phyloP scores from a whole-genome alignment of 352 stramenopile genomes.

The Phytopythium delawarense region DNA sequence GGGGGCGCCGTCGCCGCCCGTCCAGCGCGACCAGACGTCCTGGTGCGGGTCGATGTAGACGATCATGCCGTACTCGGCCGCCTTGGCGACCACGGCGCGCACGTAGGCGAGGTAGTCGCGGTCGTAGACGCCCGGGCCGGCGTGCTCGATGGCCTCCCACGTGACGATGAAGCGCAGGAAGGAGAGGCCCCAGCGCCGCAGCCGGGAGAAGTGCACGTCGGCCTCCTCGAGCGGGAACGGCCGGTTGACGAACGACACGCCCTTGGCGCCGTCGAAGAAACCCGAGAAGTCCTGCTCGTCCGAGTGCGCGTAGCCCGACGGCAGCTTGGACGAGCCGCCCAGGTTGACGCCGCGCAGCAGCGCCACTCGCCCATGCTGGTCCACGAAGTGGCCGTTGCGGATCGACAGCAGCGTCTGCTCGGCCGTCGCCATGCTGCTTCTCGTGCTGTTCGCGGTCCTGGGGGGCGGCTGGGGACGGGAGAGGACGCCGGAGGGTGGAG shows the following conservation, averaged over 20 bases:
- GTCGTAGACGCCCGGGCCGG: constrained; percentile 69
- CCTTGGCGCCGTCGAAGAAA: constrained; percentile 49
- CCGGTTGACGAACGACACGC: constrained; percentile 67
- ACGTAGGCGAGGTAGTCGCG: constrained; percentile 70
- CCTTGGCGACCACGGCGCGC: constrained; percentile 42
- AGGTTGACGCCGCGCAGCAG: constrained; percentile 88
- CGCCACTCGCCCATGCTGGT: constrained; percentile 63
- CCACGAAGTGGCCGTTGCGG: constrained; percentile 76
- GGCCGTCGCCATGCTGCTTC: constrained; percentile 14
- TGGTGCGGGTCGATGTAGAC: constrained; percentile 87
- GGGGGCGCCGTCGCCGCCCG: constrained; percentile 73
- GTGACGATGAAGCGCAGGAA: constrained; percentile 74
- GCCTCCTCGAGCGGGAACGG: constrained; percentile 76
- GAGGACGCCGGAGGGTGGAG: not conserved
- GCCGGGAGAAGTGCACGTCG: constrained; percentile 52
- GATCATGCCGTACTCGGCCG: constrained; percentile 42
- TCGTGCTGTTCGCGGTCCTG: constrained; percentile 51
- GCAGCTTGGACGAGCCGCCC: constrained; percentile 86
- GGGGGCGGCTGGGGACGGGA: constrained; percentile 31
- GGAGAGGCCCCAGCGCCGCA: constrained; percentile 64
- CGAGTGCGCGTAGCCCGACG: constrained; percentile 46
- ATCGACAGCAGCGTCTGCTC: constrained; percentile 31
- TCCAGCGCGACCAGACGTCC: constrained; percentile 84
- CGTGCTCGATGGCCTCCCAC: constrained; percentile 85
- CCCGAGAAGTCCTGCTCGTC: constrained; percentile 21